These are phyloP conservation scores for Miamiensis avidus DNA, from an alignment of 169 alveolate species.

Conservation along the genomic window DNA sequence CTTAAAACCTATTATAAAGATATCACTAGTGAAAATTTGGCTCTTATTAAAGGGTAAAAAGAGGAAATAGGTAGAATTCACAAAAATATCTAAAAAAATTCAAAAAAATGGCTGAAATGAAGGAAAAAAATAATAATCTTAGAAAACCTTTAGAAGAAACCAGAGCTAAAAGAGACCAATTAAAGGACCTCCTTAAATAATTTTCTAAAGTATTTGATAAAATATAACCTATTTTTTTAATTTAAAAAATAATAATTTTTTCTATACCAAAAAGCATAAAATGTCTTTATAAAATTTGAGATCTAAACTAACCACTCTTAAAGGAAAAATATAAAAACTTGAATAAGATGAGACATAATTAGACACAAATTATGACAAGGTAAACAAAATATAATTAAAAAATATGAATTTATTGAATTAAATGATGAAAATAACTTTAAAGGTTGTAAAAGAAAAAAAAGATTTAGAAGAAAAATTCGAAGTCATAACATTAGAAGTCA, in stretches of 20 bases:
- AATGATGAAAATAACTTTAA: neutral
- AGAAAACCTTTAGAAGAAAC: constrained; percentile 55
- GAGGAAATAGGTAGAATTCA: constrained; percentile 67
- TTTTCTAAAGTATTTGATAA: constrained; percentile 44
- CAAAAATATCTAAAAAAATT: constrained; percentile 51
- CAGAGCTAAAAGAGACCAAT: constrained; percentile 44
- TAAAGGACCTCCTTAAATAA: constrained; percentile 51
- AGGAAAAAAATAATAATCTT: constrained; percentile 50
- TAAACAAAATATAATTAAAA: neutral
- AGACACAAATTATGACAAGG: constrained; percentile 37
- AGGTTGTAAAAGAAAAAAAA: constrained; percentile 43
- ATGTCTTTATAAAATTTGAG: constrained; percentile 66
- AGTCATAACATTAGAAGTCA: constrained; percentile 37
- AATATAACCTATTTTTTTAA: no score
- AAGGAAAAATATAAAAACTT: constrained; percentile 49
- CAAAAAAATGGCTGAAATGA: constrained; percentile 58
- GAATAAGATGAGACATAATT: constrained; percentile 30
- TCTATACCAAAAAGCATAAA: constrained; percentile 22
- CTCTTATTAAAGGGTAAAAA: constrained; percentile 82
- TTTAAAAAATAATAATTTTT: no score
- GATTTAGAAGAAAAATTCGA: constrained; percentile 66
- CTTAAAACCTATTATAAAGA: constrained; percentile 88
- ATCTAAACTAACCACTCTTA: constrained; percentile 51
- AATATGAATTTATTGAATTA: neutral
- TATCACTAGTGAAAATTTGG: constrained; percentile 88